A percentile compares a stretch with the other conserved stretches of the same genome.
These are phyloP conservation scores for Kodamaea lidongshanica DNA, from an alignment of 805 yeast genomes.

Conservation along the genomic window DNA sequence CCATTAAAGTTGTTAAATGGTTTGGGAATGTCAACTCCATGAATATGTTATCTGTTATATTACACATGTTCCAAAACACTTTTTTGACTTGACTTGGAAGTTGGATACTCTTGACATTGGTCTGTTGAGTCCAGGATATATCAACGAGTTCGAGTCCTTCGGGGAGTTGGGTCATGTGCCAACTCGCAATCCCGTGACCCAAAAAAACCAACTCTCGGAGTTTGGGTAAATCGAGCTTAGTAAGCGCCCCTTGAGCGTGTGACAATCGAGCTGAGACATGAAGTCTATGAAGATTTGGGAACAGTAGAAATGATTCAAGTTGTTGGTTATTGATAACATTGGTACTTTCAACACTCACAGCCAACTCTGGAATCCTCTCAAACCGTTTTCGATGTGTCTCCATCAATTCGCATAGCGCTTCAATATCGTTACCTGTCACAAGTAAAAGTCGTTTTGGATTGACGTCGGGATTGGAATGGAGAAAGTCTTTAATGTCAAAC, in stretches of 20 bases:
- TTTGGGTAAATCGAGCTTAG: conserved; percentile 8
- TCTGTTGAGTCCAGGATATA: conserved; percentile 28
- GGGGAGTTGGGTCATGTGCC: conserved; percentile 27
- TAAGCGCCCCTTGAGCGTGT: conserved; percentile 10
- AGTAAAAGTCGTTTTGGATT: conserved; percentile 23
- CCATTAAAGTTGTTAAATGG: conserved; percentile 25
- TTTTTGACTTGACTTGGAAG: conserved; percentile 20
- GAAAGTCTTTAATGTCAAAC: conserved; percentile 29
- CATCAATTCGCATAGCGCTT: conserved; percentile 21
- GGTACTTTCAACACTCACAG: conserved; percentile 24
- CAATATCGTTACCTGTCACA: conserved; percentile 27
- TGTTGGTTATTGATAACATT: conserved; percentile 14
- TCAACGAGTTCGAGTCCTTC: conserved; percentile 22
- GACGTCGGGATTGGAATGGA: conserved; percentile 23
- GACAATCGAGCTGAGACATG: conserved; percentile 24
- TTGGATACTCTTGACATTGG: conserved; percentile 19
- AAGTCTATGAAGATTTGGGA: conserved; percentile 22
- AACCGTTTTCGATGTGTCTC: conserved; percentile 15
- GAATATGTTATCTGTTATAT: conserved; percentile 13
- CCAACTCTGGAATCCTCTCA: conserved; percentile 13
- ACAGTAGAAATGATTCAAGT: conserved; percentile 18
- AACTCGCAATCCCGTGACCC: conserved; percentile 26
- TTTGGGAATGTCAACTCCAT: conserved; percentile 14
- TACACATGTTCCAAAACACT: conserved; percentile 28
- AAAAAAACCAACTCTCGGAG: conserved; percentile 26